A percentile compares a stretch with the other conserved stretches of the same genome.
phyloP scores from a whole-genome alignment of 2,329 filamentous ascomycete genomes.

The Colletotrichum tropicale region DNA sequence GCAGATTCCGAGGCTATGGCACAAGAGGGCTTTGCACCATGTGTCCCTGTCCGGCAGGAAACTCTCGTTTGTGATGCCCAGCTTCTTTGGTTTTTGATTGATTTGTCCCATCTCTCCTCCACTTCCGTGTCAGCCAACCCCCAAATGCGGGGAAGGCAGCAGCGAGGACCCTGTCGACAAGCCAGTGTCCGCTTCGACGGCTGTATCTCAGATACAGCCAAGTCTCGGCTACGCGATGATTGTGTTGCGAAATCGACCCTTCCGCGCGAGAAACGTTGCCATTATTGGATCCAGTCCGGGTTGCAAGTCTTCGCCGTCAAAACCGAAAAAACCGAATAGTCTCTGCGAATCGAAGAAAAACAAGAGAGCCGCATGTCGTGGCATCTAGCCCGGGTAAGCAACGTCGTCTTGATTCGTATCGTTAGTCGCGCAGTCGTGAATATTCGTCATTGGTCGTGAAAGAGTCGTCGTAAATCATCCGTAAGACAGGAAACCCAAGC shows the following conservation, averaged over 20 bases:
- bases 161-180: conserved; percentile 44
- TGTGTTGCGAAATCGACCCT: conserved; percentile 32
- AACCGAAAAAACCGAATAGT: conserved; percentile 22
- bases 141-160: conserved; percentile 19
- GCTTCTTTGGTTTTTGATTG: conserved; percentile 30
- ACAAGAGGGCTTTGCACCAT: conserved; percentile 24
- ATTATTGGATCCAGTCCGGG: conserved; percentile 33
- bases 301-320: conserved; percentile 20
- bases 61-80: conserved; percentile 25
- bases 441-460: conserved; percentile 41
- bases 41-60: conserved; percentile 36
- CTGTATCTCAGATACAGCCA: conserved; percentile 44
- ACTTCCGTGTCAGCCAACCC: conserved; percentile 27
- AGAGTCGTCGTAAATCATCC: conserved; percentile 53
- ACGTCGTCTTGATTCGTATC: conserved; percentile 31
- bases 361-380: conserved; percentile 23
- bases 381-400: conserved; percentile 34
- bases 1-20: conserved; percentile 2
- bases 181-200: conserved; percentile 45
- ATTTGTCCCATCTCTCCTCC: conserved; percentile 29
- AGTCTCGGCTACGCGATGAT: conserved; percentile 38
- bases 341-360: conserved; percentile 18
- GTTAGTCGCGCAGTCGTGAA: conserved; percentile 31
- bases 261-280: conserved; percentile 19
- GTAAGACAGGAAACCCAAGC: conserved; percentile 46